Conservation (phyloP, 768 basidiomycete genomes). For the Tubosaeta sp. region DNA sequence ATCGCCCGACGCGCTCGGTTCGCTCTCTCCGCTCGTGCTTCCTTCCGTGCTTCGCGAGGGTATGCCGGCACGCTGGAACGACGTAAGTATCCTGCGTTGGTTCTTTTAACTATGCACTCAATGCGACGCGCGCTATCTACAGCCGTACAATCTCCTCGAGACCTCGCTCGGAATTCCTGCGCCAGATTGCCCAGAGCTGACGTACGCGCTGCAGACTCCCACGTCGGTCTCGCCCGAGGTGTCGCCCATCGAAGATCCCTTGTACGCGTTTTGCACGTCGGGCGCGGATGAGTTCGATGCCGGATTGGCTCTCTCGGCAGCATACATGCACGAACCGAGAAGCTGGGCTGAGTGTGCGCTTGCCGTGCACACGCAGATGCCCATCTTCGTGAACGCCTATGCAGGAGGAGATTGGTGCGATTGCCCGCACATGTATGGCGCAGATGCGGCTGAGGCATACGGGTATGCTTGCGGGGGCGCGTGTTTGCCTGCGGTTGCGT, state of each 20-base stretch:
- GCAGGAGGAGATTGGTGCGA: slow-evolving; percentile 19
- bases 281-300: slow-evolving; percentile 8
- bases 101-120: not conserved
- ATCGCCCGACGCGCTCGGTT: slow-evolving; percentile 21
- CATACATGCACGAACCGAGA: slow-evolving; percentile 23
- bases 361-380: slow-evolving; percentile 17
- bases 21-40: slow-evolving; percentile 30
- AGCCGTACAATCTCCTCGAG: slow-evolving; percentile 34
- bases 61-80: slow-evolving; percentile 31
- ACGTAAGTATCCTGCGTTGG: slow-evolving; percentile 23
- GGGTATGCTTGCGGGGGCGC: slow-evolving; percentile 13
- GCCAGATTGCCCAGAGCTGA: slow-evolving; percentile 17
- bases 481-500: not conserved
- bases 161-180: slow-evolving; percentile 27
- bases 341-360: slow-evolving; percentile 24
- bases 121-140: not conserved
- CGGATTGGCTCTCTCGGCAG: slow-evolving; percentile 7
- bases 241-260: slow-evolving; percentile 24
- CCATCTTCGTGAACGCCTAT: slow-evolving; percentile 29
- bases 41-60: slow-evolving; percentile 29
- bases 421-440: slow-evolving; percentile 16
- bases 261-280: slow-evolving; percentile 15
- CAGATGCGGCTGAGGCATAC: slow-evolving; percentile 1
- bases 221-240: slow-evolving; percentile 20
- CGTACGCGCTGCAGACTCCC: slow-evolving; percentile 22